Percentiles rank a stretch among this genome's conserved stretches.
Evolutionary conservation across 257 asterid species (phyloP).

Genomic region (Mitragyna speciosa): DNA sequence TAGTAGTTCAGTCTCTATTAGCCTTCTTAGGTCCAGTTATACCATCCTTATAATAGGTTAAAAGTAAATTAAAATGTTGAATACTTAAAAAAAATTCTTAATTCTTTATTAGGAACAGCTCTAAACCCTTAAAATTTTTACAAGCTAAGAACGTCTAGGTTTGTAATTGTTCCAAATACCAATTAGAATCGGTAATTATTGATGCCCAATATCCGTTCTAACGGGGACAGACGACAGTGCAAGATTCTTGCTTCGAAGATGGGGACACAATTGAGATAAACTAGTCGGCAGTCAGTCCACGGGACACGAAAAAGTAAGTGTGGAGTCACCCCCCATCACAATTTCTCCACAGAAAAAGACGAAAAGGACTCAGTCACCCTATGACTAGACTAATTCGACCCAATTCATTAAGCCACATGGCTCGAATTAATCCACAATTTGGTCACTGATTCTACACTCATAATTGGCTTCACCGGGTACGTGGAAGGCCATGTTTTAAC

Average conservation of each 20-base stretch:
- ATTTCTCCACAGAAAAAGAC: too few species aligned
- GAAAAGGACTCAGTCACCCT: not conserved
- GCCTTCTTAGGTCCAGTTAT: too few species aligned
- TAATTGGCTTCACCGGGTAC: slow-evolving; percentile 11
- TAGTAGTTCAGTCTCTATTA: too few species aligned
- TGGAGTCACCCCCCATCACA: not conserved
- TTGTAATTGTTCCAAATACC: not conserved
- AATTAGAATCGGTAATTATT: too few species aligned
- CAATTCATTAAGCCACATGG: slow-evolving; percentile 19
- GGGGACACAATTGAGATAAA: not conserved
- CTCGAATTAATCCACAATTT: slow-evolving; percentile 18
- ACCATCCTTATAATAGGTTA: too few species aligned
- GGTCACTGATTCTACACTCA: not conserved
- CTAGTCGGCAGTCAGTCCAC: not conserved
- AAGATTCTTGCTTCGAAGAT: not conserved
- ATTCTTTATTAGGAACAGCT: too few species aligned
- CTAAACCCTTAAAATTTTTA: not conserved
- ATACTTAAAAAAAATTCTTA: too few species aligned
- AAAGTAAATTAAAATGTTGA: too few species aligned
- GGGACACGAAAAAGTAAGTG: not conserved
- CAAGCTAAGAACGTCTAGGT: too few species aligned
- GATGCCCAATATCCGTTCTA: not conserved
- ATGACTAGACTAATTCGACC: not conserved
- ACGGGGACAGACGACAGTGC: not conserved
- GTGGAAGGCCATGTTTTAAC: slow-evolving; percentile 14